Evolutionary conservation across 352 stramenopile species (phyloP).

Genomic region (Pythium sukuiense): DNA sequence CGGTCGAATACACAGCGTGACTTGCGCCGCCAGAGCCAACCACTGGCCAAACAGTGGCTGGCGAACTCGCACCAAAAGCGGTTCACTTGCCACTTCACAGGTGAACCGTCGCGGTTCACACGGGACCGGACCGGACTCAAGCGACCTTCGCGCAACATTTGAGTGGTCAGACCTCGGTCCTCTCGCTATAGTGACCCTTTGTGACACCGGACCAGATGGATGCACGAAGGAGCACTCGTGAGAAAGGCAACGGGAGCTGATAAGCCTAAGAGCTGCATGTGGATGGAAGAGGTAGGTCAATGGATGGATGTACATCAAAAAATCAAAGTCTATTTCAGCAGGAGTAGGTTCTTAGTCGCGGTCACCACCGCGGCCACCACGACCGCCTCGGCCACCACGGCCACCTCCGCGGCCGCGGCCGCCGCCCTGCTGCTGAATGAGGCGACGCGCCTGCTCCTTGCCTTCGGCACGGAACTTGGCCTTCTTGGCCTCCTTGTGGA

Average conservation of each 20-base stretch:
- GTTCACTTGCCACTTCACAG: conserved; percentile 38
- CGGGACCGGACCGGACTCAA: conserved; percentile 27
- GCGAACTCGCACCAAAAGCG: conserved; percentile 11
- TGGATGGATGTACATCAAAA: conserved; percentile 1
- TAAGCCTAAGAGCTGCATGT: background rate
- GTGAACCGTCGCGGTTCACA: conserved; percentile 25
- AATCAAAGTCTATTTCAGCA: background rate
- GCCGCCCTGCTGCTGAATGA: conserved; percentile 55
- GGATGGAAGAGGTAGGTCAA: background rate
- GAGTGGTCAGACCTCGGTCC: background rate
- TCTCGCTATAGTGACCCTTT: conserved; percentile 15
- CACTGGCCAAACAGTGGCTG: conserved; percentile 52
- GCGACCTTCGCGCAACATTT: conserved; percentile 36
- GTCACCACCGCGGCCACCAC: conserved; percentile 15
- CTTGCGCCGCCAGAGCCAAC: conserved; percentile 61
- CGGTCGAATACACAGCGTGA: conserved; percentile 11
- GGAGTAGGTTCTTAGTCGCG: conserved; percentile 10
- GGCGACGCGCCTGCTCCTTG: conserved; percentile 54
- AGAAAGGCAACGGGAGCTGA: background rate
- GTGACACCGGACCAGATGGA: background rate
- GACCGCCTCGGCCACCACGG: conserved; percentile 14
- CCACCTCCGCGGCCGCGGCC: conserved; percentile 24
- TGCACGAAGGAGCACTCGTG: background rate
- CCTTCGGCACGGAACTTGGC: conserved; percentile 81
- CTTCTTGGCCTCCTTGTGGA: conserved; percentile 85